Base-by-base conservation (phyloP, 2,329 filamentous ascomycete species). In the Coniochaeta prunicola region DNA sequence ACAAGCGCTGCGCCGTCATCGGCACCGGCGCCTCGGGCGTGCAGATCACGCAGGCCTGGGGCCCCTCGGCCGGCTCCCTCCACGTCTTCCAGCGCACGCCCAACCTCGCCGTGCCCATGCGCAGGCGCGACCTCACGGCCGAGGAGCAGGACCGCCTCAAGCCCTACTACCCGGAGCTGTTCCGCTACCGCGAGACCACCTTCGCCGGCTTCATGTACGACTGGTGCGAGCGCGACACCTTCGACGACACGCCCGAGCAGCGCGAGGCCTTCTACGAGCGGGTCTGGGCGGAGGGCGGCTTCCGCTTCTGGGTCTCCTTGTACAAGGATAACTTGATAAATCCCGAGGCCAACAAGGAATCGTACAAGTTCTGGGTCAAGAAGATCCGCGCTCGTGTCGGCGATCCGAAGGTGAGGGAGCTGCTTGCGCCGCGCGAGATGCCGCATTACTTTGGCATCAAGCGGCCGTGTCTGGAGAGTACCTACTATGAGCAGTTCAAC, bases 401-500 rank as follows among this genome's bases (percentile, higher is more conserved):
- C 17, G 73, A 77, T 59, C 72, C 71, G 1, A 61, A 60, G 10
- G 67, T 70, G 45, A 70, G 70, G 4, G 69, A 72, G 17, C 69
- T 69, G 56, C 65, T 76, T 12, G 50, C 50, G 26, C 50, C 50
- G 26, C 26, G 2, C 2, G 15, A 31, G 28, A 21, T 26, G 28
- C 50, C 28, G 2, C 50, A 69, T 70, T 13, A 73, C 73, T 82
- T 76, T 64, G 76, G 76, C 9, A 72, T 70, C 4, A 79, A 77
- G 60, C 72, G 78, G 0, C 71, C 75, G 0, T 74, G 73, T 0
- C 70, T 82, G 0, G 80, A 82, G 58, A 69, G 74, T 28, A 68
- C 70, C 5, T 83, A 80, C 64, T 81, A 77, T 61, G 77, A 84
- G 60, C 72, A 76, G 0, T 76, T 77, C 53, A 76, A 80, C 58